Evolutionary conservation across 2,329 filamentous ascomycete species (phyloP).

Genomic region (Ceratocystis ficicola): DNA sequence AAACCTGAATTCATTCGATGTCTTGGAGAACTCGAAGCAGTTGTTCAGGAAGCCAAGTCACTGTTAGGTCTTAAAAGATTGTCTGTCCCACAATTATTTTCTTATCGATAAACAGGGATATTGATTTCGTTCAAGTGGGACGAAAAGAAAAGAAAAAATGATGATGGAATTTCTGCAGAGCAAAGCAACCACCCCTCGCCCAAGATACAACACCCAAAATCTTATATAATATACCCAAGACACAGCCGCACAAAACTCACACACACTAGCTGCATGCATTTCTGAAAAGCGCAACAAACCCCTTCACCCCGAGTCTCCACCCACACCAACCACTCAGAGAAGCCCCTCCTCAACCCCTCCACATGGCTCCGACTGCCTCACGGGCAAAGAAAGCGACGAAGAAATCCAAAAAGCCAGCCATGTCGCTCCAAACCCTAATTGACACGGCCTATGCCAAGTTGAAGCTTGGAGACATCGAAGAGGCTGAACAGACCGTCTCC

Average conservation of each 20-base stretch:
- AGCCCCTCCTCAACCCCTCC: neutral
- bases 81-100: neutral
- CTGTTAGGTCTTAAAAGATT: no score
- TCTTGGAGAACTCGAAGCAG: no score
- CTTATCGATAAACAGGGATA: slow-evolving; percentile 22
- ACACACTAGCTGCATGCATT: no score
- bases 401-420: slow-evolving; percentile 30
- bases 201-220: no score
- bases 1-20: no score
- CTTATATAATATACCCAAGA: no score
- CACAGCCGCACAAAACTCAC: no score
- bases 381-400: slow-evolving; percentile 24
- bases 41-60: no score
- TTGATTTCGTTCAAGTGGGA: slow-evolving; percentile 11
- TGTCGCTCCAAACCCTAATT: slow-evolving; percentile 27
- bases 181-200: neutral
- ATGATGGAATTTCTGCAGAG: slow-evolving; percentile 11
- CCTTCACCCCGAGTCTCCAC: no score
- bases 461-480: slow-evolving; percentile 34
- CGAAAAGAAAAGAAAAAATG: slow-evolving; percentile 18
- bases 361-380: slow-evolving; percentile 32
- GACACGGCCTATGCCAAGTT: slow-evolving; percentile 34
- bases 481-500: slow-evolving; percentile 33
- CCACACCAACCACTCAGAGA: neutral
- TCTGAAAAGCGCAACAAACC: no score